A percentile compares a stretch with the other conserved stretches of the same genome.
phyloP scores from a whole-genome alignment of 2,329 filamentous ascomycete species.

The Geosmithia flava region DNA sequence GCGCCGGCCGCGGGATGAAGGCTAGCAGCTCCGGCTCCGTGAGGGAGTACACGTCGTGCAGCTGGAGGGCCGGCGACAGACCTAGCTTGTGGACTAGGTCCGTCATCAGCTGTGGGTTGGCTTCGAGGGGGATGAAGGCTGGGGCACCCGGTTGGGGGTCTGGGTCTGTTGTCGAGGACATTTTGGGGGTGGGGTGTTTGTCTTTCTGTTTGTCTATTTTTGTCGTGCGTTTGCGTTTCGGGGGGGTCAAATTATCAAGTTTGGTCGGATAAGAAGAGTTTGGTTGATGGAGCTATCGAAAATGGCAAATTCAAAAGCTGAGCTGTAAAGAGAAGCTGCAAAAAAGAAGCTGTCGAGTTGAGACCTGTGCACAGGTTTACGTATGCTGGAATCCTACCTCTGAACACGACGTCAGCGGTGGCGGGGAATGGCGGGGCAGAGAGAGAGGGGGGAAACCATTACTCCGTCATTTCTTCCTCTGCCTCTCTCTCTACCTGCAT shows the following conservation, averaged over 20 bases:
- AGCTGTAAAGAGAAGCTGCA: no score
- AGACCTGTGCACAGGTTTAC: no score
- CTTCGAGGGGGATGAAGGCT: slow-evolving; percentile 50
- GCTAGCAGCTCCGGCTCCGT: slow-evolving; percentile 73
- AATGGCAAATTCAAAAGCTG: no score
- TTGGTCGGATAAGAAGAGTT: no score
- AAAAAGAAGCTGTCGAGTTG: no score
- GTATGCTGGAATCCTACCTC: no score
- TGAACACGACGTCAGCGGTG: background rate
- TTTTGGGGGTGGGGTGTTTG: background rate
- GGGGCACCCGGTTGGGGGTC: slow-evolving; percentile 27
- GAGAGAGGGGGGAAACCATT: no score
- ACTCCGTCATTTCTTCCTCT: no score
- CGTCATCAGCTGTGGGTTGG: slow-evolving; percentile 84
- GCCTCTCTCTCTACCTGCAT: no score
- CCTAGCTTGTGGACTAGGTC: slow-evolving; percentile 72
- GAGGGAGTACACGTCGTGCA: slow-evolving; percentile 89
- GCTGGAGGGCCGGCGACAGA: slow-evolving; percentile 60
- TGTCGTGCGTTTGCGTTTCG: no score
- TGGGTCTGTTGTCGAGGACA: background rate
- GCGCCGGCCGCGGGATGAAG: slow-evolving; percentile 78
- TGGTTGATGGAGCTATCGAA: no score
- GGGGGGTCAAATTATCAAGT: no score
- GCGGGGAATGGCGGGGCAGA: background rate
- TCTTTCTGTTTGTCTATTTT: background rate